Conservation (phyloP, 2,329 filamentous ascomycete genomes). For the Ceratocystis destructans region DNA sequence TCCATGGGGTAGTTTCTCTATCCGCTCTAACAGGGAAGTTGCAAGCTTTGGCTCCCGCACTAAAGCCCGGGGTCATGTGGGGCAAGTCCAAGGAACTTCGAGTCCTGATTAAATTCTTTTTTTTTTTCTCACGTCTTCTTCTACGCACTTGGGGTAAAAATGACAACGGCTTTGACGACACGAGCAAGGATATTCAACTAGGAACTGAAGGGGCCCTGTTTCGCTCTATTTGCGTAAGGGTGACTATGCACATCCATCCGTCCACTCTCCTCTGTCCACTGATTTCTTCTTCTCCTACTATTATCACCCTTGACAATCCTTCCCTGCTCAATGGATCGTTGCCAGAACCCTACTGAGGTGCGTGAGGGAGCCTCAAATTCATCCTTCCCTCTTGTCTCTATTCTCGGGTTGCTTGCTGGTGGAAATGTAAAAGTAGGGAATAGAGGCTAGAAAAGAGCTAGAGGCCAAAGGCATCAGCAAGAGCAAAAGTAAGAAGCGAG, state of each 20-base stretch:
- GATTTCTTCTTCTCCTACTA: not conserved
- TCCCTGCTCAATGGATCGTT: not conserved
- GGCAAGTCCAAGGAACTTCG: not conserved
- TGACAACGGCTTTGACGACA: not conserved
- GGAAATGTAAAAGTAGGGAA: not conserved
- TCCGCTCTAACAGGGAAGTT: constrained; percentile 11
- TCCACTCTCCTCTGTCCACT: not conserved
- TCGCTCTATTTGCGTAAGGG: not conserved
- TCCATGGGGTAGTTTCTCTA: not conserved
- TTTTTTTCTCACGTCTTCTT: not conserved
- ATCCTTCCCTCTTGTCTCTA: constrained; percentile 8
- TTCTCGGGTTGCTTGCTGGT: not conserved
- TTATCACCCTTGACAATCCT: not conserved
- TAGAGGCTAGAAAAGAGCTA: not conserved
- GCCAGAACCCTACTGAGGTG: not conserved
- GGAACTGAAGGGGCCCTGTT: not conserved
- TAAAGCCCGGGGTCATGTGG: constrained; percentile 5
- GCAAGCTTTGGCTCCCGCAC: constrained; percentile 7
- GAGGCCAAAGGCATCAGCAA: not conserved
- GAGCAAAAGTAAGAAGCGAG: not conserved
- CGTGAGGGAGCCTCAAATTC: not conserved
- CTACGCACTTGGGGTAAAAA: not conserved
- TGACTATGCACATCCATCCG: not conserved
- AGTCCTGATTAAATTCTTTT: not conserved
- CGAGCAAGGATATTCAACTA: not conserved